Percentiles rank a stretch among this genome's conserved stretches.
These are phyloP conservation scores for Tricholoma terreum DNA, from an alignment of 768 basidiomycete species.

Conservation along the genomic window DNA sequence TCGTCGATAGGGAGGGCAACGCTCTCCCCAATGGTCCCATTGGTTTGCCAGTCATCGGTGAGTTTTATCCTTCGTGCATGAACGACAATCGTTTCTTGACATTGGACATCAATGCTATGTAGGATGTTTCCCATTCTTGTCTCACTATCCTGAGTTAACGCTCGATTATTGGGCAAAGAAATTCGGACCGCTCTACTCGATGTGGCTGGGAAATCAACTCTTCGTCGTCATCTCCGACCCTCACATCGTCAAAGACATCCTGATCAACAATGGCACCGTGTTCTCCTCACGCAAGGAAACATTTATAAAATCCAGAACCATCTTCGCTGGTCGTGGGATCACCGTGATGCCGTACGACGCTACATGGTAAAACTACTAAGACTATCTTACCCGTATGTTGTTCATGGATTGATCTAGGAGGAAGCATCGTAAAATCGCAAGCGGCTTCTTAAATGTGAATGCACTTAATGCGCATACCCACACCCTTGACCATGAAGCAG, in stretches of 20 bases:
- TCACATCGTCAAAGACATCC: slow-evolving; percentile 39
- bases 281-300: slow-evolving; percentile 46
- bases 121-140: slow-evolving; percentile 39
- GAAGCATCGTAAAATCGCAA: slow-evolving; percentile 41
- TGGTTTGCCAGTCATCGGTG: slow-evolving; percentile 22
- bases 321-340: slow-evolving; percentile 42
- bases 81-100: neutral
- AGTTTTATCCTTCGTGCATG: neutral
- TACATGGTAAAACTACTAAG: slow-evolving; percentile 26
- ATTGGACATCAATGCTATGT: neutral
- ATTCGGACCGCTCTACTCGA: slow-evolving; percentile 42
- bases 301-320: slow-evolving; percentile 44
- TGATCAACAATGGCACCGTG: slow-evolving; percentile 42
- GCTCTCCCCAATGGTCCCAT: slow-evolving; percentile 20
- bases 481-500: slow-evolving; percentile 38
- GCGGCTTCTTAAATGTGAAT: slow-evolving; percentile 26
- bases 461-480: slow-evolving; percentile 28
- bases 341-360: slow-evolving; percentile 44
- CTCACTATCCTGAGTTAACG: slow-evolving; percentile 40
- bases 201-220: slow-evolving; percentile 47
- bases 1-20: slow-evolving; percentile 15
- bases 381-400: neutral
- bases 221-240: slow-evolving; percentile 46
- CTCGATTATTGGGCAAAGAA: slow-evolving; percentile 41
- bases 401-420: slow-evolving; percentile 27